Evolutionary conservation across 2,329 filamentous ascomycete genomes (phyloP), one percentile per base, ranked within the genome.

Genomic region (Chaetomium sp.): DNA sequence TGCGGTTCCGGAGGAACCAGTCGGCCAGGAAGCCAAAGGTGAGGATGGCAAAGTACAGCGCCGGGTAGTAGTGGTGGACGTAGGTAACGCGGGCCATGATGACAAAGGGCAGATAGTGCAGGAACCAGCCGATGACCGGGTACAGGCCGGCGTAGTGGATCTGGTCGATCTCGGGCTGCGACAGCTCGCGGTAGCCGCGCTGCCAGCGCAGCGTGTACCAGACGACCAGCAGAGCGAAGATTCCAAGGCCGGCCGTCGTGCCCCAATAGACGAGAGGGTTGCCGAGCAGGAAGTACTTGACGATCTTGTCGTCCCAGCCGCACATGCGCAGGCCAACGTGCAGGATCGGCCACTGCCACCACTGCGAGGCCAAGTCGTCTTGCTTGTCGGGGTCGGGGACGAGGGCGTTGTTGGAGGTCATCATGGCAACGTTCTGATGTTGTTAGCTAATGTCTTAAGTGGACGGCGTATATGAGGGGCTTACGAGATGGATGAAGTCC

Each of bases 61-160:
- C 95, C 12, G 95, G 95, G 78, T 98, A 99, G 83, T 99, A 99
- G 81, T 99, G 95, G 78, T 99, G 95, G 62, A 99, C 95, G 74
- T 99, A 99, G 19, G 95, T 99, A 67, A 99, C 95, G 83, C 95
- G 92, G 12, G 93, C 95, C 96, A 99, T 99, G 74, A 95, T 87
- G 73, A 97, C 87, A 78, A 98, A 99, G 0, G 95, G 95, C 68
- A 97, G 80, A 77, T 97, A 99, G 80, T 99, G 95, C 57, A 99
- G 84, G 78, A 97, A 89, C 95, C 95, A 99, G 68, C 95, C 95
- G 62, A 95, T 85, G 63, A 94, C 83, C 9, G 95, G 94, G 78
- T 99, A 99, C 65, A 99, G 75, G 57, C 91, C 95, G 12, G 93
- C 85, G 78, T 97, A 98, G 78, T 97, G 93, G 74, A 99, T 94